Base-by-base conservation (phyloP, 805 yeast genomes). In the Metschnikowia gelsemii region DNA sequence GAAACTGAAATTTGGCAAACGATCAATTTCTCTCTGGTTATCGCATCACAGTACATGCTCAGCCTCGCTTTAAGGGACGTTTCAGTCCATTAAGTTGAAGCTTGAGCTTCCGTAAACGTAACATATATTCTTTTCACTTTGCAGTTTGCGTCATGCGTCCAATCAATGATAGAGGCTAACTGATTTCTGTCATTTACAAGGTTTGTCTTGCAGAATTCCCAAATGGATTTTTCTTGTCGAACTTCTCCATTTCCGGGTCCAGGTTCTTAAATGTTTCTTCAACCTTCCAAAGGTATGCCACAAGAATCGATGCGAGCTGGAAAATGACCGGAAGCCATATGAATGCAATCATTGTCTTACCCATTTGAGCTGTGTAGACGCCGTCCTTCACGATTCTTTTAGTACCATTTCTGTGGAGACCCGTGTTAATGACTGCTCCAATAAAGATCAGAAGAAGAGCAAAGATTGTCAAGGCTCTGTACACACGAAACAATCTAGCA, bases 261-360 rank as follows among this genome's bases (percentile, higher is more conserved):
- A 8, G 5, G 12, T n/a, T 12, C 18, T 6, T 11, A 6, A 5
- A 11, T 8, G 17, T 6, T 13, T 27, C 24, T 8, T 45, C 35
- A 3, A 20, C 35, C 12, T 30, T 28, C 46, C 46, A 42, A 27
- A 35, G 29, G 13, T 20, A 38, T 5, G 46, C 27, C 5, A 35
- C 23, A 17, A 42, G 22, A 2, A 46, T 22, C 5, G 46, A 20
- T 2, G 27, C 37, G 3, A 38, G 42, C 25, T 42, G 42, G 13
- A 46, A 36, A 11, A 39, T 35, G 19, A 42, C 41, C 2, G 44
- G 46, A 12, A 42, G 35, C 46, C 49, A 46, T 2, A 46, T 28
- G 11, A 46, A 46, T 3, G 49, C 44, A 12, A 42, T 38, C 44
- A 46, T 42, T 25, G 46, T 38, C 26, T 27, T 46, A 2, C 49